Conservation (phyloP, 257 asterid species). For the Catharanthus roseus region DNA sequence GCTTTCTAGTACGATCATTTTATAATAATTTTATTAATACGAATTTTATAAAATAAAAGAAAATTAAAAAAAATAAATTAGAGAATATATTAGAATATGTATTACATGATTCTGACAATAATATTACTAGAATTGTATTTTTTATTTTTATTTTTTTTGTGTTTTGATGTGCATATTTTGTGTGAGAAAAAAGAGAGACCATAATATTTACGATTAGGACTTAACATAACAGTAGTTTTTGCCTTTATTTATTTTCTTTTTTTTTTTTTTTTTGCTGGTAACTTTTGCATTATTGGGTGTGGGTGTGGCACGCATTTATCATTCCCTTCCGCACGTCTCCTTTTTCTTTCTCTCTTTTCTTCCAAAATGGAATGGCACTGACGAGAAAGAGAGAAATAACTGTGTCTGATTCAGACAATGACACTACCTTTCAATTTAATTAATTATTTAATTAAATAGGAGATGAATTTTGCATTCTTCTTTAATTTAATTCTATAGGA, state of each 20-base stretch:
- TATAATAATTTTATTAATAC: no score
- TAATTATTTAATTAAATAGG: no score
- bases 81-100: no score
- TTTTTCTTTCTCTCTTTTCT: constrained; percentile 12
- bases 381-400: constrained; percentile 23
- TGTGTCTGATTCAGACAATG: constrained; percentile 40
- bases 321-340: constrained; percentile 35
- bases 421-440: constrained; percentile 33
- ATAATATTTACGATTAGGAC: constrained; percentile 22
- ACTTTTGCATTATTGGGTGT: constrained; percentile 37
- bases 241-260: no score
- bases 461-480: constrained; percentile 19
- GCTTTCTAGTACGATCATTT: no score
- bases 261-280: constrained; percentile 13
- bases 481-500: background rate
- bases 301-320: constrained; percentile 41
- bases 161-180: no score
- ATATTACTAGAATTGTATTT: no score
- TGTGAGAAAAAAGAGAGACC: constrained; percentile 13
- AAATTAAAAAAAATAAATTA: no score
- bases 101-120: no score
- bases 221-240: constrained; percentile 15
- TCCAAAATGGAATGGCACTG: constrained; percentile 14
- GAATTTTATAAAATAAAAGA: no score
- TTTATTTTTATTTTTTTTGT: no score